These are phyloP conservation scores for Mortierella sp. DNA, from an alignment of 371 early-diverging fungal genomes.

Conservation along the genomic window DNA sequence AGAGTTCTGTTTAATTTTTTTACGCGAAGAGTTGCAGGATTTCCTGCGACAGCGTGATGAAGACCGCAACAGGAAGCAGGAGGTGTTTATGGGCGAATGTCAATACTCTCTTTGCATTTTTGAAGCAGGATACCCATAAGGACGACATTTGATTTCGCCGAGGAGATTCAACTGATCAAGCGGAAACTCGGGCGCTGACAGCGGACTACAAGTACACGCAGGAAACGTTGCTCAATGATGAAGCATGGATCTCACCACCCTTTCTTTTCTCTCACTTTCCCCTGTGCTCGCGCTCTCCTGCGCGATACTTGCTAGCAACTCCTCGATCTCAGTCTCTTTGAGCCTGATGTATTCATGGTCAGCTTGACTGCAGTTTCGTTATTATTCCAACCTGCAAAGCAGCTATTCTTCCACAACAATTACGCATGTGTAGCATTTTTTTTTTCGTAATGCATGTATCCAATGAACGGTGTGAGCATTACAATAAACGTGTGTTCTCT, in stretches of 20 bases:
- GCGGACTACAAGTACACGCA: not conserved
- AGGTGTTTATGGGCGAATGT: not conserved
- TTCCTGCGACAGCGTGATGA: not conserved
- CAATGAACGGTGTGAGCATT: not conserved
- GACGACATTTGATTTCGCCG: not conserved
- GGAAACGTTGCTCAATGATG: not conserved
- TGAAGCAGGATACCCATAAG: not conserved
- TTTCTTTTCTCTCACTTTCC: not conserved
- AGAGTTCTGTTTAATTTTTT: not conserved
- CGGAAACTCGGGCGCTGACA: not conserved
- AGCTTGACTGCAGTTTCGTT: not conserved
- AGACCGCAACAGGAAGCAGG: not conserved
- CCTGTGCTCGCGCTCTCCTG: not conserved
- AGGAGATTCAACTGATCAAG: not conserved
- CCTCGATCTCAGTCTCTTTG: too few relatives aligned
- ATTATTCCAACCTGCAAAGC: not conserved
- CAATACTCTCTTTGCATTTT: not conserved
- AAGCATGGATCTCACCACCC: not conserved
- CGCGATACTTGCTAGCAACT: too few relatives aligned
- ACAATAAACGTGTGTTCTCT: not conserved
- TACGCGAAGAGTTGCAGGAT: not conserved
- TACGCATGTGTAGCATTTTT: not conserved
- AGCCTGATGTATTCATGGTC: too few relatives aligned
- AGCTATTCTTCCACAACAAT: not conserved
- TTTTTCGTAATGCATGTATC: not conserved